Conservation (phyloP, 768 basidiomycete species). For the Mrakia blollopis region DNA sequence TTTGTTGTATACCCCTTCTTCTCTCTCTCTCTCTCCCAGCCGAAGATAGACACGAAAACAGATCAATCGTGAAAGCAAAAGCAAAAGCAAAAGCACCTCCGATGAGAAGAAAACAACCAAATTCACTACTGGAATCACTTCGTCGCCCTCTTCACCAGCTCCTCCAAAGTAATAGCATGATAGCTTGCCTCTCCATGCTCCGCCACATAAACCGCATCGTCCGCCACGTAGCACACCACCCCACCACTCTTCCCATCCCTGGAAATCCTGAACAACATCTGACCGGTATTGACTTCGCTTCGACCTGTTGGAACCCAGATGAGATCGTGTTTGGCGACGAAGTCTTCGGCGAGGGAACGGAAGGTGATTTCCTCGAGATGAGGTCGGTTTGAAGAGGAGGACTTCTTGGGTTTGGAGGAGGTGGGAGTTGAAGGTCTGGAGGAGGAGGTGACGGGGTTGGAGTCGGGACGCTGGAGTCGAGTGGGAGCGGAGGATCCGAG, state of each 20-base stretch:
- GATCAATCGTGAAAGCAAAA: not conserved
- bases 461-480: constrained; percentile 46
- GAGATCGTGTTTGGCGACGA: constrained; percentile 74
- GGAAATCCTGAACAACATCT: constrained; percentile 84
- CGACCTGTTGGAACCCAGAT: constrained; percentile 83
- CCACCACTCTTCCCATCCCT: constrained; percentile 67
- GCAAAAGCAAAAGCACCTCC: not conserved
- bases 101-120: not conserved
- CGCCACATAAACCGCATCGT: constrained; percentile 85
- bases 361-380: constrained; percentile 74
- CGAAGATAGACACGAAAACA: not conserved
- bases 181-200: constrained; percentile 55
- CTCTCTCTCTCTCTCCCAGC: not conserved
- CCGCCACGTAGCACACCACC: constrained; percentile 77
- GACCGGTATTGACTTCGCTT: constrained; percentile 75
- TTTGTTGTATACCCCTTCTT: not conserved
- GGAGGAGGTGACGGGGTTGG: constrained; percentile 43
- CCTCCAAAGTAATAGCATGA: constrained; percentile 75
- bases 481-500: constrained; percentile 67
- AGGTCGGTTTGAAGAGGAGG: constrained; percentile 18
- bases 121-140: not conserved
- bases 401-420: constrained; percentile 40
- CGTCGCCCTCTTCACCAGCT: constrained; percentile 61
- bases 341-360: constrained; percentile 86
- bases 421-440: constrained; percentile 35